phyloP scores from a whole-genome alignment of 2,329 filamentous ascomycete species.

The Curvularia sp. region DNA sequence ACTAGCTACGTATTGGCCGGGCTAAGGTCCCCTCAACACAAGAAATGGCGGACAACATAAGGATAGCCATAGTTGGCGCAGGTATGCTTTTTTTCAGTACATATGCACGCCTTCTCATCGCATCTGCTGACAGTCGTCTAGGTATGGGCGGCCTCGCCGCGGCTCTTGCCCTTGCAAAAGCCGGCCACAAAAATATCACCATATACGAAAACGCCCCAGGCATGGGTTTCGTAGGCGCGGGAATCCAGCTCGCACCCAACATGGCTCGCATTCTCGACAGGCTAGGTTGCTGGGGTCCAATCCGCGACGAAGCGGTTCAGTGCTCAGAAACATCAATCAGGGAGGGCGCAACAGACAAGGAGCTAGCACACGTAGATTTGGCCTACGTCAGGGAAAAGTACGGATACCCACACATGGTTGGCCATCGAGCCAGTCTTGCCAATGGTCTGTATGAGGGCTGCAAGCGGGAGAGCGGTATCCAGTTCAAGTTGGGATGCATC shows the following conservation, averaged over 20 bases:
- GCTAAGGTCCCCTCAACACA: neutral
- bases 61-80: constrained; percentile 47
- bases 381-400: constrained; percentile 72
- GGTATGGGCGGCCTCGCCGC: constrained; percentile 81
- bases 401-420: constrained; percentile 79
- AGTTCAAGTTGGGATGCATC: constrained; percentile 70
- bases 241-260: constrained; percentile 84
- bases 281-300: constrained; percentile 74
- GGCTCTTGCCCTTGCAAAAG: constrained; percentile 76
- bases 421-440: constrained; percentile 76
- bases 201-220: constrained; percentile 77
- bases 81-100: constrained; percentile 25
- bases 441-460: constrained; percentile 75
- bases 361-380: constrained; percentile 75
- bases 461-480: constrained; percentile 65
- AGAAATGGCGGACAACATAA: constrained; percentile 40
- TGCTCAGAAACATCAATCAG: constrained; percentile 76
- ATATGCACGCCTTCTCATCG: neutral
- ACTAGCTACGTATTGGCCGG: neutral
- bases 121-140: constrained; percentile 41
- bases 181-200: constrained; percentile 75
- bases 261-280: constrained; percentile 78
- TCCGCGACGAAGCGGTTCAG: constrained; percentile 74
- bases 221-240: constrained; percentile 82
- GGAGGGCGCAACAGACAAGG: constrained; percentile 71